Conservation (phyloP, 129 eudicot genomes). For the Pseudognaphalium luteoalbum region DNA sequence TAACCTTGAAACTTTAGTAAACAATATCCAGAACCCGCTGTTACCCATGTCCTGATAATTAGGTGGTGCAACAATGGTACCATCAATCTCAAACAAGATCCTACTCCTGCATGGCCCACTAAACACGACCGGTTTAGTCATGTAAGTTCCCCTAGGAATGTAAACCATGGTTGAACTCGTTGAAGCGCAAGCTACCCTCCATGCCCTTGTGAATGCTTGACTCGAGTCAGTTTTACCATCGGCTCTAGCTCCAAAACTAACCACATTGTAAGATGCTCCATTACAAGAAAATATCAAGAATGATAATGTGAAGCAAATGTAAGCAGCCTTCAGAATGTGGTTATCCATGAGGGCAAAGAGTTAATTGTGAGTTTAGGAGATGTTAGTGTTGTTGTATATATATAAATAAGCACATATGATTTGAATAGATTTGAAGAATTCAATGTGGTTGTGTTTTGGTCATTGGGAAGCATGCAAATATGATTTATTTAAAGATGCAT, state of each 20-base stretch:
- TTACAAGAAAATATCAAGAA: slow-evolving; percentile 18
- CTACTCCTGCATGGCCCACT: slow-evolving; percentile 61
- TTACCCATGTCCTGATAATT: slow-evolving; percentile 54
- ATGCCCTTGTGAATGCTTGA: slow-evolving; percentile 41
- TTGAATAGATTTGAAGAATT: too few species aligned
- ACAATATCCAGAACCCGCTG: slow-evolving; percentile 66
- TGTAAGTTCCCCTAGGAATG: slow-evolving; percentile 56
- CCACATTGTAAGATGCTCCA: slow-evolving; percentile 62
- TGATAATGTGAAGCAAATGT: slow-evolving; percentile 20
- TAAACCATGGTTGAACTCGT: slow-evolving; percentile 34
- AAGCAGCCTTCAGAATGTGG: slow-evolving; percentile 22
- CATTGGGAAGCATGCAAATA: slow-evolving; percentile 28
- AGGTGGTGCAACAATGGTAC: slow-evolving; percentile 59
- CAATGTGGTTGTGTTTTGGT: slow-evolving; percentile 4
- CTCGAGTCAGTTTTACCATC: slow-evolving; percentile 60
- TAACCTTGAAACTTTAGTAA: slow-evolving; percentile 44
- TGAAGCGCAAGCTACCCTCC: slow-evolving; percentile 56
- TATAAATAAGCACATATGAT: neutral
- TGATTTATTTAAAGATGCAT: slow-evolving; percentile 30
- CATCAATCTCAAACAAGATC: slow-evolving; percentile 46
- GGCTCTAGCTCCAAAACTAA: slow-evolving; percentile 56
- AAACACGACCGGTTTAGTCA: slow-evolving; percentile 45
- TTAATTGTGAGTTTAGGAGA: slow-evolving; percentile 3
- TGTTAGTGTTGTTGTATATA: neutral
- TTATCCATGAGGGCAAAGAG: slow-evolving; percentile 15